Conservation (phyloP, 768 basidiomycete genomes). For the Dendrothele bispora region DNA sequence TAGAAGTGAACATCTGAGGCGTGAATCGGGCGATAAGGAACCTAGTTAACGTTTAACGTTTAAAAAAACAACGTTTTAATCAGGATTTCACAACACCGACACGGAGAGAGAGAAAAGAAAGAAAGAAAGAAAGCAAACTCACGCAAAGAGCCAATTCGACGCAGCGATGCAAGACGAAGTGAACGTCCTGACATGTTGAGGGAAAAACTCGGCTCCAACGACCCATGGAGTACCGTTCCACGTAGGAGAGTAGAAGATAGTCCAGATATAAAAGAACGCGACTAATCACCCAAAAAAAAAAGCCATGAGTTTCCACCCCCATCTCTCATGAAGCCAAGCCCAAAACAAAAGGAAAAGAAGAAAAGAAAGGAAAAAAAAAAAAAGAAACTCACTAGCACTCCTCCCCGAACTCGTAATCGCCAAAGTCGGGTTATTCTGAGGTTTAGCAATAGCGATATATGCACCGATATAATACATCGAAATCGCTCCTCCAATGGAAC, state of each 20-base stretch:
- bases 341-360: no score
- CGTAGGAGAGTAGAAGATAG: slow-evolving; percentile 35
- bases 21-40: slow-evolving; percentile 38
- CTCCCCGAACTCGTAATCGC: slow-evolving; percentile 25
- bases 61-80: no score
- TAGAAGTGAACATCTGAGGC: slow-evolving; percentile 35
- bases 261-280: slow-evolving; percentile 39
- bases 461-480: slow-evolving; percentile 46
- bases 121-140: no score
- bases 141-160: slow-evolving; percentile 38
- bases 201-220: slow-evolving; percentile 19
- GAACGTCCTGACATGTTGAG: slow-evolving; percentile 37
- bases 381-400: slow-evolving; percentile 31
- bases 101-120: no score
- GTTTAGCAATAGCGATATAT: slow-evolving; percentile 39
- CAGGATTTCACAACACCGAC: no score
- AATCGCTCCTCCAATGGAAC: slow-evolving; percentile 37
- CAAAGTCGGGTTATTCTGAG: slow-evolving; percentile 18
- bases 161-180: slow-evolving; percentile 37
- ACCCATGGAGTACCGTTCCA: slow-evolving; percentile 43
- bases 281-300: slow-evolving; percentile 13
- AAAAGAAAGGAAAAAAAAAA: no score
- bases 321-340: no score
- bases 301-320: no score
- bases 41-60: no score